A percentile compares a stretch with the other conserved stretches of the same genome.
Conservation (phyloP, 306 rosid species). For the Luffa aegyptiaca region DNA sequence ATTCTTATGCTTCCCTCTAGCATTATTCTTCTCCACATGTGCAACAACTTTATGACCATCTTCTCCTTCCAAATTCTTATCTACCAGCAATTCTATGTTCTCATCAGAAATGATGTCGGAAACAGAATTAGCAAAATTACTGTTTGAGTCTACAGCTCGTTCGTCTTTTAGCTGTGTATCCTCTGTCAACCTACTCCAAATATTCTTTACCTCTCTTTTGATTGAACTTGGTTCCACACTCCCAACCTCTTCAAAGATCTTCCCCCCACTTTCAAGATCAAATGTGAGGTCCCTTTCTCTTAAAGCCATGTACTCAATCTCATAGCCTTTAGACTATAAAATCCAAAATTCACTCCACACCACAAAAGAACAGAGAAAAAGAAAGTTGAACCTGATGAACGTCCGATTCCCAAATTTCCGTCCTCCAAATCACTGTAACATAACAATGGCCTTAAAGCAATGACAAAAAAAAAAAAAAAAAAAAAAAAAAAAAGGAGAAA, state of each 20-base stretch:
- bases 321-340: neutral
- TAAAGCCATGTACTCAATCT: constrained; percentile 11
- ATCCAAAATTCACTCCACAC: neutral
- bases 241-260: neutral
- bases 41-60: constrained; percentile 14
- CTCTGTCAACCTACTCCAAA: constrained; percentile 6
- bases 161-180: neutral
- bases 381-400: neutral
- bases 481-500: neutral
- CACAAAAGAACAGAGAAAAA: neutral
- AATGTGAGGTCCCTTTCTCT: constrained; percentile 25
- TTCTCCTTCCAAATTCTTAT: neutral
- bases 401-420: neutral
- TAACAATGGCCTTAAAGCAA: neutral
- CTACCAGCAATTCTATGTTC: neutral
- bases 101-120: neutral
- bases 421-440: neutral
- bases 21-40: constrained; percentile 22
- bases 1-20: constrained; percentile 69
- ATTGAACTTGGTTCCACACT: neutral
- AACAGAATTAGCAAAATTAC: neutral
- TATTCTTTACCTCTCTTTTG: neutral
- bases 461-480: neutral
- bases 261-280: constrained; percentile 54
- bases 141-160: neutral